A percentile compares a stretch with the other conserved stretches of the same genome.
phyloP scores from a whole-genome alignment of 2,329 filamentous ascomycete species.

The Cladorrhinum sp. region DNA sequence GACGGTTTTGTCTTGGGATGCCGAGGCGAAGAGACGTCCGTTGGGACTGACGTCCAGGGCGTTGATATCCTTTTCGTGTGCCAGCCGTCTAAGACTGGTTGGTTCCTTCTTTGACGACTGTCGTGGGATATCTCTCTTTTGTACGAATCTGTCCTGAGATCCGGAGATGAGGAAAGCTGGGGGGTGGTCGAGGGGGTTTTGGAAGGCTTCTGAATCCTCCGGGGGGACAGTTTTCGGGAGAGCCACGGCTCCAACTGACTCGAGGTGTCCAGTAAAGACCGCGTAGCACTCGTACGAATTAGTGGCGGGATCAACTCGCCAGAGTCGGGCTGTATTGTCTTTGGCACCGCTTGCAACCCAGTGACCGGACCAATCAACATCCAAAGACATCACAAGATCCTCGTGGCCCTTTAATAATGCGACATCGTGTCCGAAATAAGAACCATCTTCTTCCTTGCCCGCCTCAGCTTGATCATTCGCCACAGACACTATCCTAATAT shows the following conservation, averaged over 20 bases:
- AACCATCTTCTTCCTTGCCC: conserved; percentile 30
- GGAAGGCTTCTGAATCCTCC: conserved; percentile 65
- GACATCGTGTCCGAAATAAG: conserved; percentile 87
- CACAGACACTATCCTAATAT: conserved; percentile 81
- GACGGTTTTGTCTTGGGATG: conserved; percentile 92
- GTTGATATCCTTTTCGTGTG: conserved; percentile 98
- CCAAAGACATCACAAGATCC: conserved; percentile 92
- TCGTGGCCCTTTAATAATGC: conserved; percentile 84
- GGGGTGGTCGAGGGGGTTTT: conserved; percentile 72
- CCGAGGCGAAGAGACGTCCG: conserved; percentile 83
- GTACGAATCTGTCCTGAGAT: conserved; percentile 92
- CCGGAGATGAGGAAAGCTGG: conserved; percentile 85
- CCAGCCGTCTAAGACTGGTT: conserved; percentile 81
- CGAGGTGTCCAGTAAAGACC: conserved; percentile 82
- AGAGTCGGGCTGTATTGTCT: conserved; percentile 89
- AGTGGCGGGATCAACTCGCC: conserved; percentile 76
- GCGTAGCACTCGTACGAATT: conserved; percentile 56
- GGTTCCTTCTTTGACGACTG: conserved; percentile 48
- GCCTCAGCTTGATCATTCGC: conserved; percentile 35
- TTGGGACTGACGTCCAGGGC: conserved; percentile 77
- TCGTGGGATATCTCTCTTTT: conserved; percentile 81
- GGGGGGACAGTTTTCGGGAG: conserved; percentile 69
- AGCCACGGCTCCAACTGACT: conserved; percentile 87
- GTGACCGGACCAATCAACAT: conserved; percentile 93
- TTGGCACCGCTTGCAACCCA: conserved; percentile 97